Conservation (phyloP, 176 grass and related monocot genomes). For the Oryza officinalis region DNA sequence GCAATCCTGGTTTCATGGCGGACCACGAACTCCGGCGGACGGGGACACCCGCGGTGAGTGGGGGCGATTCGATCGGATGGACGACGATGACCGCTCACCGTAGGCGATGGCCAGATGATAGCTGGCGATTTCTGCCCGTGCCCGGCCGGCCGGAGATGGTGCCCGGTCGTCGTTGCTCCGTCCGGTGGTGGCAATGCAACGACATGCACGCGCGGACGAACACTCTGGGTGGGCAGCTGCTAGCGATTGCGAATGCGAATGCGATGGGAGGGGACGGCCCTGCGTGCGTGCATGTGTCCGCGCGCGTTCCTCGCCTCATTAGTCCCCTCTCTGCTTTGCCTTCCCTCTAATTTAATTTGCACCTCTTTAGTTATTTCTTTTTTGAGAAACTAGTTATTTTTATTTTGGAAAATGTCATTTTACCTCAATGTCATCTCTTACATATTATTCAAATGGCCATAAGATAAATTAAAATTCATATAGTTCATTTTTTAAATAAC, state of each 20-base stretch:
- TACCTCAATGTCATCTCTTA: too few relatives aligned
- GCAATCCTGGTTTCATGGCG: constrained; percentile 26
- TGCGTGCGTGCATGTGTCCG: neutral
- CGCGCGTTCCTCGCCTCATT: neutral
- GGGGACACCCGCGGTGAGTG: too few relatives aligned
- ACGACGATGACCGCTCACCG: neutral
- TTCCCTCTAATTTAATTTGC: neutral
- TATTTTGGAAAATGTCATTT: too few relatives aligned
- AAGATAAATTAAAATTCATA: too few relatives aligned
- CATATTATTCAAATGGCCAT: too few relatives aligned
- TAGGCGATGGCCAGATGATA: too few relatives aligned
- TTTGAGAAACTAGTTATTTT: too few relatives aligned
- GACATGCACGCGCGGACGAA: neutral
- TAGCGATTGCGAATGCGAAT: neutral
- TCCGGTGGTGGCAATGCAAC: neutral
- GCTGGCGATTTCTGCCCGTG: neutral
- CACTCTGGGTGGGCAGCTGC: neutral
- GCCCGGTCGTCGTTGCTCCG: neutral
- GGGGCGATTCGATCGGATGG: neutral
- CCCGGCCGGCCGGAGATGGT: neutral
- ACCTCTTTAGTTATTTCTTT: too few relatives aligned
- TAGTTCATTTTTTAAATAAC: too few relatives aligned
- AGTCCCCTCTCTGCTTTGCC: neutral
- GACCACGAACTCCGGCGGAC: neutral
- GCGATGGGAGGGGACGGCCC: neutral